A percentile compares a stretch with the other conserved stretches of the same genome.
phyloP scores from a whole-genome alignment of 1,284 basidiomycete species.

The Microbotryomycetes sp. region DNA sequence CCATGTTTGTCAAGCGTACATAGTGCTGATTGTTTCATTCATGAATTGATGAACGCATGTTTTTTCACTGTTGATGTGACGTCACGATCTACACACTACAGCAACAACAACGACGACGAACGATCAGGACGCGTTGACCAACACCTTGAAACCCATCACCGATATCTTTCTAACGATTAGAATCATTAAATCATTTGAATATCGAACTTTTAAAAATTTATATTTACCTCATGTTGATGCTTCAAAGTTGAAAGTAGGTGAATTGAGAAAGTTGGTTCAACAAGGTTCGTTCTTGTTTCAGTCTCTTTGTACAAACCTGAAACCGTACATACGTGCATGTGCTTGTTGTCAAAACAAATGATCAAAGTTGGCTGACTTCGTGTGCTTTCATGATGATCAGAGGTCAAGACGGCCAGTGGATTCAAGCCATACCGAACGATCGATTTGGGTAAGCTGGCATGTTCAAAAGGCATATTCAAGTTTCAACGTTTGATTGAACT shows the following conservation, averaged over 20 bases:
- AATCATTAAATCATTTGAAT: constrained; percentile 92
- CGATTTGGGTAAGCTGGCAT: constrained; percentile 53
- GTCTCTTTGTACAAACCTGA: too few species aligned
- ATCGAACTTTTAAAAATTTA: constrained; percentile 79
- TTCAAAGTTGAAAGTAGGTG: constrained; percentile 64
- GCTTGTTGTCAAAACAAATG: too few species aligned
- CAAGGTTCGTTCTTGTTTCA: constrained; percentile 52
- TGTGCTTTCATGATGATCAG: constrained; percentile 44
- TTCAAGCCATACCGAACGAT: constrained; percentile 81
- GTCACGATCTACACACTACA: too few species aligned
- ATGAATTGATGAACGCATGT: too few species aligned
- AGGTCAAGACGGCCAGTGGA: constrained; percentile 60
- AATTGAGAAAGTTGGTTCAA: constrained; percentile 63
- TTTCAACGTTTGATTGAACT: not conserved
- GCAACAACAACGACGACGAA: not conserved
- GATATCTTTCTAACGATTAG: constrained; percentile 79
- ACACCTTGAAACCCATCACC: constrained; percentile 59
- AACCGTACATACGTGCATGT: too few species aligned
- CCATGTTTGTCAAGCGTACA: too few species aligned
- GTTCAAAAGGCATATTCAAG: constrained; percentile 3
- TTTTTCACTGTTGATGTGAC: too few species aligned
- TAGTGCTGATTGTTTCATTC: too few species aligned
- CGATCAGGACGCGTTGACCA: constrained; percentile 55
- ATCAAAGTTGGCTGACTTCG: not conserved
- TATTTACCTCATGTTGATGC: constrained; percentile 78